Base-by-base conservation (phyloP, 139 green algal genomes). In the Trebouxia sp. region DNA sequence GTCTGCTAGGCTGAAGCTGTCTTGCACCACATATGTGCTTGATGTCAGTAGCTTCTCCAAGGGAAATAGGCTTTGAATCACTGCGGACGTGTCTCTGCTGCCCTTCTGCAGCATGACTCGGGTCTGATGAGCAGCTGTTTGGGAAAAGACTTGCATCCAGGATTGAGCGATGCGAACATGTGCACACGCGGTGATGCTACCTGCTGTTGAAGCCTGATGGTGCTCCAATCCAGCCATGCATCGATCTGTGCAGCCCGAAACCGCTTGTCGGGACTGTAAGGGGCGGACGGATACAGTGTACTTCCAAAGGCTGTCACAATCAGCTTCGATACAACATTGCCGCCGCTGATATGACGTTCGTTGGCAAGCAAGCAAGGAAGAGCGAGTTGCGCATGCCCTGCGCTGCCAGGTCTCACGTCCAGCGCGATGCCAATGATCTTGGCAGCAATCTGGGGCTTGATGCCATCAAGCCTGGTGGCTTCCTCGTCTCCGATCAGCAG, bases 151-250 rank as follows among this genome's bases (percentile, higher is more conserved):
- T n/a, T n/a, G n/a, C n/a, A n/a, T n/a, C n/a, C n/a, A n/a, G n/a
- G n/a, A n/a, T n/a, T n/a, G n/a, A n/a, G n/a, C n/a, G 47, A 53
- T 14, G 3, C 20, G 2, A 6, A 5, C 47, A 53, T 53, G 47
- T 6, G 47, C 47, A 53, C 3, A 5, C 3, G 47, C 1, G 20
- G 1, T 6, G n/a, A n/a, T n/a, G 41, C 58, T 30, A 41, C 2
- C 24, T 39, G 28, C 11, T 10, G 28, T 69, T 30, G 58, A 20
- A 69, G 58, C 58, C 41, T 39, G 9, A 39, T 39, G 11, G 58
- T 69, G 11, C 58, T 39, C 11, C 11, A 69, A 30, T 69, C 58
- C 28, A 69, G 58, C 58, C 58, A 69, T 41, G 58, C 58, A 69
- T 69, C 58, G 30, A 69, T 69, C 30, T 41, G 58, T 42, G 30